Evolutionary conservation across 129 eudicot genomes (phyloP), one percentile per base, ranked within the genome.

Genomic region (Pseudognaphalium luteoalbum): DNA sequence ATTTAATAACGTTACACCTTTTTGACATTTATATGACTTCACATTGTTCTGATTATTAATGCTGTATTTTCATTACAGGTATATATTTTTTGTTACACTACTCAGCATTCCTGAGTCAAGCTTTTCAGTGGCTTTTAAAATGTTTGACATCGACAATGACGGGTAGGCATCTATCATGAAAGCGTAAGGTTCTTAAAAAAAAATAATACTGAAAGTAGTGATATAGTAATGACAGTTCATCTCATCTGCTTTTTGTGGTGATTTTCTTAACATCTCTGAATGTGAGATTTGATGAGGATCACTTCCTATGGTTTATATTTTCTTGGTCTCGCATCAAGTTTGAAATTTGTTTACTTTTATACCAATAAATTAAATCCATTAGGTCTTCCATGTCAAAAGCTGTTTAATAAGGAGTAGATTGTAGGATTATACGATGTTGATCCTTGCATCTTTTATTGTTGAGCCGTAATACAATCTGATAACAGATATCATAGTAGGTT

Each of bases 71-170:
- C 39, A 32, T 70, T 47, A 12, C 85, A 87, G 91, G 91, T 87
- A 87, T 62, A 79, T 87, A 70, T 87, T 87, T 58, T 84, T 84
- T 63, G 85, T 87, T 51, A 87, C 91, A 33, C 83, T 87, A 30
- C 88, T 87, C 56, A 82, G 85, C 84, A 87, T 87, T 59, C 91
- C 91, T 3, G 91, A 87, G 73, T 81, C 91, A 10, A 87, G 88
- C 79, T 87, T 87, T 68, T 81, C 85, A 3, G 91, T 84, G 61
- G 88, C 87, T 37, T 87, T 87, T 73, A 87, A 87, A 80, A 84
- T 87, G 88, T 87, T 87, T 44, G 91, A 87, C 82, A 76, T 81
- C 32, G 83, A 84, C 83, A 79, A 84, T 74, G 83, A 84, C 60
- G 88, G 91, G 91, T 84, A 78, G 29, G 85, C 79, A 51, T 33